Conservation (phyloP, 2,329 filamentous ascomycete species). For the Talaromyces sp. region DNA sequence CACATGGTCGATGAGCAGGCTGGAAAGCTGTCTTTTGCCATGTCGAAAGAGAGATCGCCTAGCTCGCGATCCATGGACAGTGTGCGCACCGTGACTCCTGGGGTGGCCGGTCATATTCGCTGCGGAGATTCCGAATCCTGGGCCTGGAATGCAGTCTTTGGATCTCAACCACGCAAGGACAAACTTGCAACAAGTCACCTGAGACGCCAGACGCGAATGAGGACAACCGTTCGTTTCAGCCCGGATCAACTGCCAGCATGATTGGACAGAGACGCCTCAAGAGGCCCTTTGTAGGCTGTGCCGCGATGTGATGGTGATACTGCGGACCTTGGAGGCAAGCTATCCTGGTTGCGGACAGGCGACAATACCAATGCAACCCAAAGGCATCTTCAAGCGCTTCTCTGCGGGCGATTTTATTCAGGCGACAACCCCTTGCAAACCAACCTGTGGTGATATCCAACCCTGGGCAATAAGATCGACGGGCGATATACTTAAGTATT, state of each 20-base stretch:
- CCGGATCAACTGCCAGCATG: background rate
- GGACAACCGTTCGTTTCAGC: background rate
- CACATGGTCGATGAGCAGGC: background rate
- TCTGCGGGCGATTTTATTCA: background rate
- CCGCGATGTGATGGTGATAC: background rate
- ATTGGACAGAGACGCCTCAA: background rate
- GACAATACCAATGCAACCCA: background rate
- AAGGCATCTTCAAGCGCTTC: background rate
- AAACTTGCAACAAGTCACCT: background rate
- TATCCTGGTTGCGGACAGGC: conserved; percentile 1
- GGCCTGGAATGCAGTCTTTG: background rate
- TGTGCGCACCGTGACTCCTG: background rate
- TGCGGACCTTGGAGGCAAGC: conserved; percentile 19
- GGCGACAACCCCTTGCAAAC: background rate
- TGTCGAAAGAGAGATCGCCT: background rate
- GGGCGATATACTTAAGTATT: background rate
- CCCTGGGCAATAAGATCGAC: background rate
- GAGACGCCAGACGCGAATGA: background rate
- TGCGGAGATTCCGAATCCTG: background rate
- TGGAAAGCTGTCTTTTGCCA: background rate
- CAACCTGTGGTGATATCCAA: background rate
- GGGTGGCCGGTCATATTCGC: background rate
- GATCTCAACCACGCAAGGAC: background rate
- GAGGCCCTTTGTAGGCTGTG: background rate
- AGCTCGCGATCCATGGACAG: background rate